Base-by-base conservation (phyloP, 225 moss, liverwort and hornwort genomes). In the Polytrichum formosum region DNA sequence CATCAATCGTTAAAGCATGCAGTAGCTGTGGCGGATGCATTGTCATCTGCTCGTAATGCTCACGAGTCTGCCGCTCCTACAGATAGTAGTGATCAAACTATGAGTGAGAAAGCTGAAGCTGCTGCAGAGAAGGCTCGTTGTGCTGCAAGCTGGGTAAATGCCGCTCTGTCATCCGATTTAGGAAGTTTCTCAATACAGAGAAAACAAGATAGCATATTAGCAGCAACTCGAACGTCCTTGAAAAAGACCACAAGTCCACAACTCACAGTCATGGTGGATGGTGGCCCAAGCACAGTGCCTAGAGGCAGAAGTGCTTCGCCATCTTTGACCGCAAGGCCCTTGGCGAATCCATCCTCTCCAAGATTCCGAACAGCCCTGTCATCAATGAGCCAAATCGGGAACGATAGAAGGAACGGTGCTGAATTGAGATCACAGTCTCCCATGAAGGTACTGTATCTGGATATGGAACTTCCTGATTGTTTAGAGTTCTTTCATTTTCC, bases 1-100 rank as follows among this genome's bases (percentile, higher is more conserved):
- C 88, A 90, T 71, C 97, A 94, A 29, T 84, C 90, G 21, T 81
- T 98, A 8, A 91, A 87, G 63, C 85, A 91, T 53, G 91, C 91
- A 21, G 77, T 91, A 54, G 75, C 80, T 33, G 92, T 98, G 16
- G 92, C 90, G 1, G 88, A 98, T 74, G 94, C 97, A 3, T 82
- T 98, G 20, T 90, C 84, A 2, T 87, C 81, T 27, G 83, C 81
- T 6, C 82, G 91, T 26, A 85, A 70, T 27, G 28, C 68, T 28
- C 23, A 76, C 5, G 92, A 91, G 64, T 27, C 65, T 67, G 59
- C 80, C 18, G 68, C 74, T 23, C 75, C 55, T 7, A 72, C 70
- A 5, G 85, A 90, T 1, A 84, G 74, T 18, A 53, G 63, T 1
- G 79, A 83, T n/a, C 85, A 89, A 18, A 30, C 59, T 2, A 54